Base-by-base conservation (phyloP, 257 asterid species). In the Plantago ovata region DNA sequence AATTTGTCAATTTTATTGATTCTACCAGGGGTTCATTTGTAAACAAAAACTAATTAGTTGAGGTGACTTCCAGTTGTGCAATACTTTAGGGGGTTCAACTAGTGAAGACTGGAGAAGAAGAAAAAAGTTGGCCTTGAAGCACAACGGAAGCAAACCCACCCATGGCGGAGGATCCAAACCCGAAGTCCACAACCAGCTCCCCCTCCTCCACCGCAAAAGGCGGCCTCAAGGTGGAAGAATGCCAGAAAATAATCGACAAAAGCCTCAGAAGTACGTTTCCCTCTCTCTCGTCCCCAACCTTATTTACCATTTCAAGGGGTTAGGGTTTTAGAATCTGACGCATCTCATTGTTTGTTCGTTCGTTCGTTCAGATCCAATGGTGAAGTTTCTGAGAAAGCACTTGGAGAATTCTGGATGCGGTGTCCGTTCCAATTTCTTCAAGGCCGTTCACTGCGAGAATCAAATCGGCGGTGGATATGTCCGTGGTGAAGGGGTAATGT, bases 361-460 rank as follows among this genome's bases (percentile, higher is more conserved):
- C 6, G 45, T 1, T 72, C 6, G 36, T 70, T 70, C 84, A 87
- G 96, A 72, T 64, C 98, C 98, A 10, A 85, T 50, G 79, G 98
- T 85, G 68, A 85, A 73, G 63, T 79, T 87, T 63, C 73, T 91
- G 47, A 85, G 52, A 73, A 91, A 84, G 64, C 81, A 87, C 39
- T 36, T 90, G 62, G 85, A 84, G 75, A 84, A 83, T 76, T 74
- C 82, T 39, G 95, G 98, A 47, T 90, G 98, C 59, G 53, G 58
- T 18, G 44, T 83, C 13, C 73, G 81, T 24, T 72, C 71, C 68
- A 83, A 79, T 53, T 87, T 87, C 81, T 75, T 90, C 47, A 79
- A 69, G 72, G 94, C 95, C 13, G 61, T 64, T 50, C 53, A 69
- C 49, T 87, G 96, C 58, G 44, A 70, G 19, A 58, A 41, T 43